phyloP scores from a whole-genome alignment of 192 early-diverging fungal species.

The Coemansia sp. region DNA sequence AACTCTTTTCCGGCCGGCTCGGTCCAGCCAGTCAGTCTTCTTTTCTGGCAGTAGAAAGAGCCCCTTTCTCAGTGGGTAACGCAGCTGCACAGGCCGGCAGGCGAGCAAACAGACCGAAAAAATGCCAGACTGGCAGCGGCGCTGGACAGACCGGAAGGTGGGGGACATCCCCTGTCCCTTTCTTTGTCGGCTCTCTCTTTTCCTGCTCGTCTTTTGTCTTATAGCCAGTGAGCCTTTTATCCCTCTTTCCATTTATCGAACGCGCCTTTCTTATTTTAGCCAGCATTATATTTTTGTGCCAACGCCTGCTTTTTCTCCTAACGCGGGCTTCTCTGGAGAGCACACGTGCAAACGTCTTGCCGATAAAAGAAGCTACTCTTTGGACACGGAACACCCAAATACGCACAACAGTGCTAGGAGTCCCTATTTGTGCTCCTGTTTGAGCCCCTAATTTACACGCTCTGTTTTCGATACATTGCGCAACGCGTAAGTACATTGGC shows the following conservation, averaged over 20 bases:
- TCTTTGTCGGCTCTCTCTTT: constrained; percentile 8
- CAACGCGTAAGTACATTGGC: constrained; percentile 7
- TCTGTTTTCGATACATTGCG: background rate
- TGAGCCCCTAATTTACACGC: background rate
- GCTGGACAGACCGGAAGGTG: background rate
- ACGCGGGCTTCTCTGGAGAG: background rate
- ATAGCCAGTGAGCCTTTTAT: constrained; percentile 1
- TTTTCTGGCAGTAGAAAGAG: constrained; percentile 2
- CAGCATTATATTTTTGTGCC: background rate
- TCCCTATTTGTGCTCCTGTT: background rate
- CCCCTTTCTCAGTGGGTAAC: background rate
- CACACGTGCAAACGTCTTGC: background rate
- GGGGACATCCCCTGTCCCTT: constrained; percentile 1
- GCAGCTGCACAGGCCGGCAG: background rate
- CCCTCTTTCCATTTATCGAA: background rate
- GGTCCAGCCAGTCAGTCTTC: background rate
- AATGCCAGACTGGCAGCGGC: background rate
- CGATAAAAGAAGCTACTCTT: too few species aligned
- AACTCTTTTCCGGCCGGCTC: background rate
- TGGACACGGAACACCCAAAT: background rate
- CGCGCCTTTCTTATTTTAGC: constrained; percentile 6
- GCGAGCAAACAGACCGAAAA: background rate
- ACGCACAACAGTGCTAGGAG: background rate
- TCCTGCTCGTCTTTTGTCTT: background rate
- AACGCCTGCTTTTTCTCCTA: background rate